Conservation (phyloP, 257 asterid genomes). For the Gentiana straminea region DNA sequence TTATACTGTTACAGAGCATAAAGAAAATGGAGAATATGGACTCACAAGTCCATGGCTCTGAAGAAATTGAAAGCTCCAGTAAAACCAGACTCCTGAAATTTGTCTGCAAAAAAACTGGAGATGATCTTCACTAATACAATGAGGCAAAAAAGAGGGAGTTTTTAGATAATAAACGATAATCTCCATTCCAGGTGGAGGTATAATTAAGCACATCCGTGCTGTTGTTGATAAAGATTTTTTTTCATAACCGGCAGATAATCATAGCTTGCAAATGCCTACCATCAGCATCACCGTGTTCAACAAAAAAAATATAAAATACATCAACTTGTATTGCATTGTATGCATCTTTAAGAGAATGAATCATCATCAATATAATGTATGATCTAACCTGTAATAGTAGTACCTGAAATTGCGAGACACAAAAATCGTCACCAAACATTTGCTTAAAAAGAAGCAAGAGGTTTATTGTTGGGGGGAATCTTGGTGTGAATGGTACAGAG, state of each 20-base stretch:
- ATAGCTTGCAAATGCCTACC: conserved; percentile 27
- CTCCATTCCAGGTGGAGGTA: conserved; percentile 36
- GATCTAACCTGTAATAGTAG: background rate
- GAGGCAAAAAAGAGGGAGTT: conserved; percentile 31
- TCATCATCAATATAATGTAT: no score
- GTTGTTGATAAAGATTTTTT: conserved; percentile 29
- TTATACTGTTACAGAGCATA: no score
- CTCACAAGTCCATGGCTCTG: conserved; percentile 43
- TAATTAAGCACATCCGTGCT: conserved; percentile 17
- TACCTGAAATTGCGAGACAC: conserved; percentile 44
- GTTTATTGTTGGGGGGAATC: conserved; percentile 15
- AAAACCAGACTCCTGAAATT: conserved; percentile 44
- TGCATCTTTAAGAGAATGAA: no score
- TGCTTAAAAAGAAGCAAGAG: conserved; percentile 20
- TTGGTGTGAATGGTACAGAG: conserved; percentile 27
- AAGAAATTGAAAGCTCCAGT: conserved; percentile 36
- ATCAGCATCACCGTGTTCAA: no score
- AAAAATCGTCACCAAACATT: conserved; percentile 32
- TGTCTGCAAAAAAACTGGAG: conserved; percentile 36
- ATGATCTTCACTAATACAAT: conserved; percentile 41
- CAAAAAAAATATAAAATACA: no score
- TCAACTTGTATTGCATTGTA: no score
- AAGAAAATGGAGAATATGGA: background rate
- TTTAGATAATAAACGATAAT: conserved; percentile 23
- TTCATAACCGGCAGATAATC: conserved; percentile 33